Evolutionary conservation across 192 early-diverging fungal genomes (phyloP).

Genomic region (Globomyces pollinis-pini): DNA sequence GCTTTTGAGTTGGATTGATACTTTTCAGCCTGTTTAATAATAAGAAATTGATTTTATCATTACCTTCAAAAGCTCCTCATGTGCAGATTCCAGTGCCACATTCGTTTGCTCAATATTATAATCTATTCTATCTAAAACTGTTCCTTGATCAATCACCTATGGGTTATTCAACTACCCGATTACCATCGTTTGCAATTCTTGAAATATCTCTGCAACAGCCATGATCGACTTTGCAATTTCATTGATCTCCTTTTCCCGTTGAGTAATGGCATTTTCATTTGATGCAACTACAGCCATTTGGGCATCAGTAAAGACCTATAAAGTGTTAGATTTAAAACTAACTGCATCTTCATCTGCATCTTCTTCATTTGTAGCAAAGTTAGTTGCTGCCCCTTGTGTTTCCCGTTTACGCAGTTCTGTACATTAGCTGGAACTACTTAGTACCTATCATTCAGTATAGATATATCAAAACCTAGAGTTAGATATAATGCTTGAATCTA

Average conservation of each 20-base stretch:
- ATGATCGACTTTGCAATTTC: slow-evolving; percentile 88
- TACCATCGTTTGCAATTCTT: slow-evolving; percentile 88
- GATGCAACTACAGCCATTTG: slow-evolving; percentile 69
- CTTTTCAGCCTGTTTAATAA: slow-evolving; percentile 55
- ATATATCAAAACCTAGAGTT: too few species aligned
- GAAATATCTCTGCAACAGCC: slow-evolving; percentile 83
- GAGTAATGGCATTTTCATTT: slow-evolving; percentile 67
- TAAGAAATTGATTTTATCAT: too few species aligned
- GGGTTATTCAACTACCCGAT: too few species aligned
- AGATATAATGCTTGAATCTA: too few species aligned
- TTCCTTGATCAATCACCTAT: slow-evolving; percentile 99
- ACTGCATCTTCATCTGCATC: slow-evolving; percentile 34
- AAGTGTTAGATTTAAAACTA: slow-evolving; percentile 18
- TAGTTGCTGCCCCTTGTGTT: slow-evolving; percentile 11
- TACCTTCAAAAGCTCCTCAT: slow-evolving; percentile 73
- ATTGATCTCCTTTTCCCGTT: slow-evolving; percentile 87
- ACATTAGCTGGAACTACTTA: slow-evolving; percentile 4
- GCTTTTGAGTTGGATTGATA: slow-evolving; percentile 77
- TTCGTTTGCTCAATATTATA: slow-evolving; percentile 88
- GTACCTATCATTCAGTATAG: too few species aligned
- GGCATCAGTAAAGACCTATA: slow-evolving; percentile 75
- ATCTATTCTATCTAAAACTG: slow-evolving; percentile 93
- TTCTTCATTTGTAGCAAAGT: not conserved
- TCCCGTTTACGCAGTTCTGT: slow-evolving; percentile 37
- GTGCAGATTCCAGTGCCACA: slow-evolving; percentile 73